phyloP scores from a whole-genome alignment of 1,284 basidiomycete genomes.

The Apiotrichum sp. region DNA sequence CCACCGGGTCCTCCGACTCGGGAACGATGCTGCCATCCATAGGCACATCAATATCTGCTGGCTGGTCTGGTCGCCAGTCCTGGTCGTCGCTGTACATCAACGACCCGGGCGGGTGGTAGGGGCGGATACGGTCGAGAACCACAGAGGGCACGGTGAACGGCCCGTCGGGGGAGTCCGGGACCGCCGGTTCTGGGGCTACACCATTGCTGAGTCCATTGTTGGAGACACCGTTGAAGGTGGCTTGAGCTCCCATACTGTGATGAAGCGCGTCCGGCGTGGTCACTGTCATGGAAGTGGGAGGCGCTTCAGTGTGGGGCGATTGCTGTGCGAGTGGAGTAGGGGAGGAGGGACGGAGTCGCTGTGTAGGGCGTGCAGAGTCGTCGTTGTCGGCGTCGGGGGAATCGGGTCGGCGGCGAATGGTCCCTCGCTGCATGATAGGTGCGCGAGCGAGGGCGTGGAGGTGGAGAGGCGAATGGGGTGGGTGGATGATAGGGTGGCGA shows the following conservation, averaged over 20 bases:
- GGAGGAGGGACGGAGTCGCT: neutral
- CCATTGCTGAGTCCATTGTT: conserved; percentile 3
- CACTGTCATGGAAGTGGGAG: neutral
- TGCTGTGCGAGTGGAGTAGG: neutral
- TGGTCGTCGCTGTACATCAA: conserved; percentile 42
- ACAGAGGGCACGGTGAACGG: neutral
- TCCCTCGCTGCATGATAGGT: conserved; percentile 15
- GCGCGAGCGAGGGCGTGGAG: conserved; percentile 4
- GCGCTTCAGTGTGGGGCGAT: no score
- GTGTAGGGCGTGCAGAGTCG: neutral
- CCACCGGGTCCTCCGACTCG: conserved; percentile 10
- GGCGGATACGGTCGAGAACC: conserved; percentile 6
- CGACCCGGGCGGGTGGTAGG: conserved; percentile 14
- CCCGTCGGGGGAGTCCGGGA: neutral
- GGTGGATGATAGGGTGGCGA: neutral
- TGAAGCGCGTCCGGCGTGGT: neutral
- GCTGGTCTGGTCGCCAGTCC: conserved; percentile 26
- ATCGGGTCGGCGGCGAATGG: conserved; percentile 11
- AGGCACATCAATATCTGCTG: conserved; percentile 2
- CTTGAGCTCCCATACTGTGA: conserved; percentile 11
- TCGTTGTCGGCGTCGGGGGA: conserved; percentile 6
- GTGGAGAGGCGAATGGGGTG: neutral
- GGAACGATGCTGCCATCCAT: conserved; percentile 8
- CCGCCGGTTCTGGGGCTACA: neutral
- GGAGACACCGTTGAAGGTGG: conserved; percentile 4